A percentile compares a stretch with the other conserved stretches of the same genome.
These are phyloP conservation scores for Lichtheimia corymbifera DNA, from an alignment of 371 early-diverging fungal genomes.

Conservation along the genomic window DNA sequence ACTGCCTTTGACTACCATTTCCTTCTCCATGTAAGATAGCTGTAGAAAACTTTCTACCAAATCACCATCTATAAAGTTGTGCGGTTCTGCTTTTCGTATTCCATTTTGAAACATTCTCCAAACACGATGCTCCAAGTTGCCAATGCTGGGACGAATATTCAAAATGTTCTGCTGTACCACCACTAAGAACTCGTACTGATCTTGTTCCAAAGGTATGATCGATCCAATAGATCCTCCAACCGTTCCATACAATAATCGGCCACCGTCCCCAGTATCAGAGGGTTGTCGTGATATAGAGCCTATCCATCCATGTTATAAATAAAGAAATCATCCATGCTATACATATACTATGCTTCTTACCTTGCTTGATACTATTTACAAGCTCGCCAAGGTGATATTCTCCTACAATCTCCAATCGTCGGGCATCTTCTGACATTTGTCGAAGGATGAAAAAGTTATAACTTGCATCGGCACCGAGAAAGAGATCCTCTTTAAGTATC, in stretches of 20 bases:
- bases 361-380: constrained; percentile 75
- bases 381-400: constrained; percentile 82
- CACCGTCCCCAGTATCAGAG: neutral
- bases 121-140: constrained; percentile 56
- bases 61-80: constrained; percentile 87
- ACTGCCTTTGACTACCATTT: constrained; percentile 17
- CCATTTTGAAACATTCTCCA: constrained; percentile 70
- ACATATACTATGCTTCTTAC: constrained; percentile 23
- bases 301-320: constrained; percentile 1
- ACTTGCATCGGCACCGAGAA: constrained; percentile 63
- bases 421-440: constrained; percentile 34
- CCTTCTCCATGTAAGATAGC: constrained; percentile 49
- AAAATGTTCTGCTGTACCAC: constrained; percentile 68
- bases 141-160: constrained; percentile 53
- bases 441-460: constrained; percentile 65
- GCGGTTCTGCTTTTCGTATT: constrained; percentile 35
- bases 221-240: constrained; percentile 82
- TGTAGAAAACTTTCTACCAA: constrained; percentile 78
- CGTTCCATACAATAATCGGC: constrained; percentile 68
- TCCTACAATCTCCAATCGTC: constrained; percentile 61
- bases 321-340: constrained; percentile 56
- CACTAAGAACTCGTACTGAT: constrained; percentile 57
- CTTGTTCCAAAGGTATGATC: constrained; percentile 63
- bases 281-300: neutral
- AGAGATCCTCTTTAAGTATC: constrained; percentile 59